These are phyloP conservation scores for Haplosporangium sp. DNA, from an alignment of 371 early-diverging fungal genomes.

Conservation along the genomic window DNA sequence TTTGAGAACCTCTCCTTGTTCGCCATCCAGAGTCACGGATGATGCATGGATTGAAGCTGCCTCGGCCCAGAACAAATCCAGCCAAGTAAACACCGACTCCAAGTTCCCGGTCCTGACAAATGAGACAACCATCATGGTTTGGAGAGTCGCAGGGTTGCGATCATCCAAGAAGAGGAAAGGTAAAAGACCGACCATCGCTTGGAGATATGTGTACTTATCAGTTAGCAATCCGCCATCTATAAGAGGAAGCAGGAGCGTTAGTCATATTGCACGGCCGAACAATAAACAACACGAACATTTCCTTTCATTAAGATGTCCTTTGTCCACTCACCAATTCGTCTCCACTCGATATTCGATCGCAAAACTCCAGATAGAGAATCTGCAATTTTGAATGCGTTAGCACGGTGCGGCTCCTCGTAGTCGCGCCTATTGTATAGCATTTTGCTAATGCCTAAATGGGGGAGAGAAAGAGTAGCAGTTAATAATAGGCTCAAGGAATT, in stretches of 20 bases:
- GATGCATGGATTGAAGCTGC: conserved; percentile 33
- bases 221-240: not conserved
- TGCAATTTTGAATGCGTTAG: conserved; percentile 70
- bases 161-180: conserved; percentile 62
- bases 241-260: not conserved
- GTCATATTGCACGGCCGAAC: too few relatives aligned
- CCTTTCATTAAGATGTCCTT: too few relatives aligned
- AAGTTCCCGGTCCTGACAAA: conserved; percentile 77
- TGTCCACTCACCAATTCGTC: conserved; percentile 36
- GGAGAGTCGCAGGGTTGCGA: conserved; percentile 72
- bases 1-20: conserved; percentile 24
- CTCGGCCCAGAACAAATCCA: conserved; percentile 69
- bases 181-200: conserved; percentile 62
- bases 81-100: conserved; percentile 64
- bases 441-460: conserved; percentile 68
- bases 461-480: not conserved
- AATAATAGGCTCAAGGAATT: too few relatives aligned
- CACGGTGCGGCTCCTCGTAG: conserved; percentile 61
- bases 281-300: too few relatives aligned
- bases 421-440: conserved; percentile 73
- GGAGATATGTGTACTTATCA: conserved; percentile 68
- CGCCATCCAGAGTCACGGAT: conserved; percentile 19
- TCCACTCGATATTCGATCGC: conserved; percentile 65
- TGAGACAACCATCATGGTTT: conserved; percentile 75
- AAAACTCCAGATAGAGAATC: conserved; percentile 63